Base-by-base conservation (phyloP, 2,329 filamentous ascomycete species). In the Pyricularia sp. region DNA sequence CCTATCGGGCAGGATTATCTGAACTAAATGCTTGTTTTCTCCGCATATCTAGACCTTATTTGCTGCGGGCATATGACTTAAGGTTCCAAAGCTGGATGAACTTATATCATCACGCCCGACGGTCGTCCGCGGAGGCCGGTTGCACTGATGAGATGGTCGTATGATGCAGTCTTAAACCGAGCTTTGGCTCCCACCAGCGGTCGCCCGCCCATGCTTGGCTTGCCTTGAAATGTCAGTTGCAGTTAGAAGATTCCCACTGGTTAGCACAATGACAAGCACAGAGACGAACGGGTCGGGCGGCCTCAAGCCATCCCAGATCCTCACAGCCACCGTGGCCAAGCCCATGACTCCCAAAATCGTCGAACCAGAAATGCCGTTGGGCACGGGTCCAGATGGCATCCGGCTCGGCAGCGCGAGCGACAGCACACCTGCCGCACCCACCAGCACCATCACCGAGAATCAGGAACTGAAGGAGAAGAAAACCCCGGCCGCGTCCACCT, bases 351-450 rank as follows among this genome's bases (percentile, higher is more conserved):
- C 65, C 12, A 55, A 67, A 25, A 20, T 65, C 17, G 28, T 31
- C 28, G 63, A 31, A 11, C 20, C 25, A 14, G 58, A 61, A 6
- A 20, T 9, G 10, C 58, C 58, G n/a, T 26, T n/a, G 17, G 64
- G 64, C 64, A 66, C 64, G 30, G 64, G 64, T 10, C 64, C 42
- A 7, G 65, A 59, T 23, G 65, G 42, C 20, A 67, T 67, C 20
- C 17, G 65, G 20, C 42, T 67, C 10, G 65, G 65, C 65, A 67
- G 36, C 42, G 26, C 65, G 14, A 28, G 23, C 14, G 65, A 67
- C 6, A 17, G 7, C n/a, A 33, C 7, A 14, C 14, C 64, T 23
- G 23, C 36, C 25, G 12, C 36, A 23, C 9, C 36, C 33, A 25
- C 33, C 2, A n/a, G n/a, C n/a, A 25, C 64, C 25, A 33, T 20